phyloP scores from a whole-genome alignment of 352 stramenopile genomes.

The Globisporangium viniferum region DNA sequence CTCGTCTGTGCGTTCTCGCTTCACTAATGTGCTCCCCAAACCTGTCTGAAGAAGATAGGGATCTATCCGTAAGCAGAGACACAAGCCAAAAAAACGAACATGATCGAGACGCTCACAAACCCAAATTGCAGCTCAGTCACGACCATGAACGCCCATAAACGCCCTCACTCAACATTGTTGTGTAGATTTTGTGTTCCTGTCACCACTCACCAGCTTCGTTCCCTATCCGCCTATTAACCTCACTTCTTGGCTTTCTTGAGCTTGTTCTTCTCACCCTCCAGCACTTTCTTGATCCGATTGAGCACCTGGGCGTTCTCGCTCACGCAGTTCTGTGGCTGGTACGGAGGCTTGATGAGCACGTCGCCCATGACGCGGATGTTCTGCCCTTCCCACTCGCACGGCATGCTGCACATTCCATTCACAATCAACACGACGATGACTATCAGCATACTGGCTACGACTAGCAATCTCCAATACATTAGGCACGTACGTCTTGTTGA shows the following conservation, averaged over 20 bases:
- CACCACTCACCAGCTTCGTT: not conserved
- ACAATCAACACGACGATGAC: not conserved
- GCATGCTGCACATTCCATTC: slow-evolving; percentile 47
- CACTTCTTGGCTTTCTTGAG: slow-evolving; percentile 57
- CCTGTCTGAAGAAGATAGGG: not conserved
- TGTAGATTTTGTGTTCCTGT: not conserved
- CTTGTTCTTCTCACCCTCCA: slow-evolving; percentile 77
- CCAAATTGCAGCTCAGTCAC: not conserved
- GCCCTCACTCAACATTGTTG: not conserved
- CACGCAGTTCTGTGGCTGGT: slow-evolving; percentile 75
- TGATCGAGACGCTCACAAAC: not conserved
- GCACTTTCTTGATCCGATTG: slow-evolving; percentile 81
- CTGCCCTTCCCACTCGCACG: slow-evolving; percentile 75
- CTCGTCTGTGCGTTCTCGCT: not conserved
- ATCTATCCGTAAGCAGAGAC: not conserved
- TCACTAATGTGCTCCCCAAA: not conserved
- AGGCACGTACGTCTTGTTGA: slow-evolving; percentile 82
- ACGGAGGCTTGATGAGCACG: slow-evolving; percentile 82
- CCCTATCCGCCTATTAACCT: slow-evolving; percentile 16
- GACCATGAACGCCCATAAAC: not conserved
- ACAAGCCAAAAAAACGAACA: not conserved
- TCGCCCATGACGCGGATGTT: slow-evolving; percentile 86
- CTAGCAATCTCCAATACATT: not conserved
- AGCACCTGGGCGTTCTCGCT: slow-evolving; percentile 73
- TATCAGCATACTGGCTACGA: too few species aligned